Base-by-base conservation (phyloP, 208 protist species). In the Crithidia thermophila region DNA sequence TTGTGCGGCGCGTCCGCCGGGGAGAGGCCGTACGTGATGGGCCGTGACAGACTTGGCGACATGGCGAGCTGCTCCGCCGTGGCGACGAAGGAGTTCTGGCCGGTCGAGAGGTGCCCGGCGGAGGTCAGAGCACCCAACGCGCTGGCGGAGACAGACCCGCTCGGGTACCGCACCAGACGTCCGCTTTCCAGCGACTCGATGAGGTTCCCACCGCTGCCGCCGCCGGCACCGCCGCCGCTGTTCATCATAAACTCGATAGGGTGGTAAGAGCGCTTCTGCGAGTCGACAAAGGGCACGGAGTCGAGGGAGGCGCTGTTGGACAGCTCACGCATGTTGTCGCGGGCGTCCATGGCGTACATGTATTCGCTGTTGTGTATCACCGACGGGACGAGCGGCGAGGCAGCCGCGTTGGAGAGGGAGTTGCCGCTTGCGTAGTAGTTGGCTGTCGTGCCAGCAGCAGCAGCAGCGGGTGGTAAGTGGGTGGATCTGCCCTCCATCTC, bases 201-300 rank as follows among this genome's bases (percentile, higher is more conserved):
- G 39, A 49, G 16, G 40, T 46, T 61, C 27, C 55, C 55, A 0
- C 39, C 27, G 39, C 55, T 49, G 55, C 25, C 40, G 40, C 10
- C 40, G 20, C 21, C 45, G 21, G 43, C 30, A 16, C 23, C 21
- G 1, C 51, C 39, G 1, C 27, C 21, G 30, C 11, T 27, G 21
- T 47, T 30, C 50, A 36, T 16, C 50, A 60, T 27, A 23, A 60
- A 47, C 34, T 53, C 58, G 27, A 67, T 62, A 6, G 58, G 58
- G 51, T 74, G 58, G 42, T 55, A 55, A 25, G 59, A 61, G 51
- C 36, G 50, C 58, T 37, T 67, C 53, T 65, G 39, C 36, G 51
- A 66, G 36, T 74, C 67, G 7, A 62, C 50, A 20, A 66, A 42
- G 20, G n/a, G 31, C 23, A 47, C 28, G n/a, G 59, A 67, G 59